Percentiles rank a stretch among this genome's conserved stretches.
These are phyloP conservation scores for Lophium mytilinum DNA, from an alignment of 495 filamentous ascomycete species.

Conservation along the genomic window DNA sequence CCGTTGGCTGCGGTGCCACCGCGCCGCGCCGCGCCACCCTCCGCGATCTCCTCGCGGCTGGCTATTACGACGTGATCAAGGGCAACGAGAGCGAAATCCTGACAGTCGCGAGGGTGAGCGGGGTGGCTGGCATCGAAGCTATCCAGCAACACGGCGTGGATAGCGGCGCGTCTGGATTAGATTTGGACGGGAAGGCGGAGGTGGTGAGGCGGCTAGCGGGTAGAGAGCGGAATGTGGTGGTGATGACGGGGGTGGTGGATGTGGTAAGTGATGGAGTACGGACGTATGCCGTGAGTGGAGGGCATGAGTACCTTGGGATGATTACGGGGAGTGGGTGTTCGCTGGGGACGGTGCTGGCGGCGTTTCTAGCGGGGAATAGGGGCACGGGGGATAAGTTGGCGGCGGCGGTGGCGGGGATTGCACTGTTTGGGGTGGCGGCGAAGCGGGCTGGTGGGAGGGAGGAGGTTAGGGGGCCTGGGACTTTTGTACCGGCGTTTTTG, in stretches of 20 bases:
- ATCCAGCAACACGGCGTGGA: conserved; percentile 86
- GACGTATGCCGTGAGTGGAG: conserved; percentile 64
- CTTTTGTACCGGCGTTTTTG: conserved; percentile 79
- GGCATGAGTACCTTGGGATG: conserved; percentile 64
- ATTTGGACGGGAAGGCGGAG: conserved; percentile 44
- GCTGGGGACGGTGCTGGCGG: conserved; percentile 72
- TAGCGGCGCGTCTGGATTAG: conserved; percentile 52
- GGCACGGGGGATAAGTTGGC: conserved; percentile 53
- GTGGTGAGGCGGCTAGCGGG: conserved; percentile 58
- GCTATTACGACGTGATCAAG: conserved; percentile 83
- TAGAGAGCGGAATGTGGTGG: conserved; percentile 63
- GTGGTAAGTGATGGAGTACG: conserved; percentile 66
- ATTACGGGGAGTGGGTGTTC: conserved; percentile 88
- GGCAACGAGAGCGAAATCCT: conserved; percentile 89
- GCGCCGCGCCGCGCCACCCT: conserved; percentile 60
- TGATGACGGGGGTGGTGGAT: conserved; percentile 77
- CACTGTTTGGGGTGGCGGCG: conserved; percentile 81
- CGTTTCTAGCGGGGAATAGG: conserved; percentile 54
- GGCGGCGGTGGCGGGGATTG: conserved; percentile 59
- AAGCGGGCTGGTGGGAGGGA: conserved; percentile 57
- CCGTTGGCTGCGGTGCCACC: conserved; percentile 86
- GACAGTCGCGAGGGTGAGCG: conserved; percentile 50
- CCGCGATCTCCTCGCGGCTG: conserved; percentile 59
- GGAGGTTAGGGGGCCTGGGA: conserved; percentile 72
- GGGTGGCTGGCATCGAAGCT: conserved; percentile 17